These are phyloP conservation scores for Silene noctiflora DNA, from an alignment of 179 eudicot species.

Conservation along the genomic window DNA sequence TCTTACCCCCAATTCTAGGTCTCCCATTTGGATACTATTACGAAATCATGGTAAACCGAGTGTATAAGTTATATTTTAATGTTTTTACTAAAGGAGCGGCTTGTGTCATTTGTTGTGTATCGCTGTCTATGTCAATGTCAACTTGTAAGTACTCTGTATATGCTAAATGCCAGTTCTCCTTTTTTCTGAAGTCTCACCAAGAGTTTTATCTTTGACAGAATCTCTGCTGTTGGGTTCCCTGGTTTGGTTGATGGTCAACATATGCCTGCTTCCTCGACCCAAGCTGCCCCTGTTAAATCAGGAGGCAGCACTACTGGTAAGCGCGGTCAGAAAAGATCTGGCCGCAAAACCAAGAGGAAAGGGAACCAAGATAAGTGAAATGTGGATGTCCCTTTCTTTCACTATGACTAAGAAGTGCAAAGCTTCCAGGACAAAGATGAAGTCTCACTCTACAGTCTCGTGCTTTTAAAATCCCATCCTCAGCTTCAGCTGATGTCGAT, in stretches of 20 bases:
- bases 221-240: conserved; percentile 99
- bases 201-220: conserved; percentile 47
- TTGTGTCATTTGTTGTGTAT: no score
- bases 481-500: not conserved
- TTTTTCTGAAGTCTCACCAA: conserved; percentile 3
- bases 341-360: conserved; percentile 53
- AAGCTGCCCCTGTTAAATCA: conserved; percentile 36
- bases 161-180: not conserved
- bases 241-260: conserved; percentile 92
- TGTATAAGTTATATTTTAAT: no score
- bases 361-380: conserved; percentile 34
- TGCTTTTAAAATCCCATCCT: conserved; percentile 9
- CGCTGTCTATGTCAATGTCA: not conserved
- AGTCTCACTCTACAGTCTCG: conserved; percentile 20
- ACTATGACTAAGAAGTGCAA: conserved; percentile 64
- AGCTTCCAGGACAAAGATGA: conserved; percentile 84
- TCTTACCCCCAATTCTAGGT: no score
- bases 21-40: no score
- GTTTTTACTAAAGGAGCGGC: no score
- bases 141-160: not conserved
- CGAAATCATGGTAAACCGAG: no score
- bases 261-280: conserved; percentile 60
- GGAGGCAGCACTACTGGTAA: conserved; percentile 46
- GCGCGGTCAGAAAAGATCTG: conserved; percentile 44
- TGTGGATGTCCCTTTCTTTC: conserved; percentile 27